Evolutionary conservation across 2,329 filamentous ascomycete species (phyloP), one percentile per base, ranked within the genome.

Genomic region (Ilyonectria sp.): DNA sequence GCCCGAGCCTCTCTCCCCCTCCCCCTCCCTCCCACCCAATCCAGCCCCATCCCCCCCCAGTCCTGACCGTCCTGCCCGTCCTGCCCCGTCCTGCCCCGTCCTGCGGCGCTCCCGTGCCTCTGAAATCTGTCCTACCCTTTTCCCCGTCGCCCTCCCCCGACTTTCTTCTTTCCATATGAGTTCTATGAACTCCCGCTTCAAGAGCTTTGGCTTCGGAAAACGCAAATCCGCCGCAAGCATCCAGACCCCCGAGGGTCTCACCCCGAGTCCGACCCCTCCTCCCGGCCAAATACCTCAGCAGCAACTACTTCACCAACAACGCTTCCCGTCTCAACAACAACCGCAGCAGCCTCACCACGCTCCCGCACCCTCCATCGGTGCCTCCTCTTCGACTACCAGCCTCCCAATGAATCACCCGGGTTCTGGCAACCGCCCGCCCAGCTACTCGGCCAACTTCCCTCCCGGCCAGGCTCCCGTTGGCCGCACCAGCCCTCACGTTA

Each of bases 131-230:
- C 73, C 70, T 75, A 70, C 73, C 74, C 68, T 73, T 76, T 69
- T 72, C 73, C 68, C 60, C 67, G 69, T 68, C 64, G 65, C 62
- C 69, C 60, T 68, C 74, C 73, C 71, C 72, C 69, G 69, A 62
- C 69, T 72, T 73, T 72, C 71, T 71, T 71, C 75, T 63, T 80
- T 79, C 81, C 79, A 79, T 81, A 93, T 93, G 91, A 93, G 89
- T 88, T 93, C 90, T 87, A 89, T 93, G 89, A 93, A 93, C 86
- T 89, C 90, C 81, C 90, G 92, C 83, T 90, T 94, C 82, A 93
- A 93, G 87, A 89, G 89, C 87, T 88, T 94, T 85, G 91, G 92
- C 84, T 92, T 93, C 86, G 92, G 91, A 84, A 93, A 93, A 89
- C 91, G 92, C 83, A 93, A 91, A 86, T 92, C 91, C 78, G 86